These are phyloP conservation scores for Bipolaris sorokiniana DNA, from an alignment of 2,329 filamentous ascomycete species.

Conservation along the genomic window DNA sequence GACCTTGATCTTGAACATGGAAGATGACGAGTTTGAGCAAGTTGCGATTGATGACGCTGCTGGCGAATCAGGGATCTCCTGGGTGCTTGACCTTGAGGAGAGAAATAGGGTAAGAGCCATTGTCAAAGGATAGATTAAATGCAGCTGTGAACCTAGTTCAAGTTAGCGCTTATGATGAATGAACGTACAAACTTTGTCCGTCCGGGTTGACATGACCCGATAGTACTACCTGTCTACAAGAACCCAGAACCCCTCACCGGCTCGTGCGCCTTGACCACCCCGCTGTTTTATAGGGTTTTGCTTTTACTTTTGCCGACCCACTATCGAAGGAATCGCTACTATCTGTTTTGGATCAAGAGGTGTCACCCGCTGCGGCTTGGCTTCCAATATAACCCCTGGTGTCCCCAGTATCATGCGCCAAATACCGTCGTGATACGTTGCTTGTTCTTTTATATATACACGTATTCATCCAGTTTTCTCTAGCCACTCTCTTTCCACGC, in stretches of 20 bases:
- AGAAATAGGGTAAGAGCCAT: constrained; percentile 73
- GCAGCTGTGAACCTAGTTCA: not conserved
- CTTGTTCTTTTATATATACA: not conserved
- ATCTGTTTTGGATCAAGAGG: no score
- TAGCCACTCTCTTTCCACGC: not conserved
- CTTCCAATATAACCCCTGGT: constrained; percentile 5
- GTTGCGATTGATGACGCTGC: constrained; percentile 56
- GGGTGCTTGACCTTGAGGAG: constrained; percentile 76
- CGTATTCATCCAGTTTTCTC: not conserved
- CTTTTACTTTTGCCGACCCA: no score
- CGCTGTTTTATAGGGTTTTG: no score
- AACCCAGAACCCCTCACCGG: not conserved
- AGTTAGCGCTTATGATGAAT: not conserved
- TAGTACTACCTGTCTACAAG: constrained; percentile 24
- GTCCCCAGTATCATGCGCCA: not conserved
- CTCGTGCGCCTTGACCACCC: no score
- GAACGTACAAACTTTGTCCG: no score
- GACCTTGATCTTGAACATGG: constrained; percentile 88
- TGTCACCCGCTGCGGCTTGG: constrained; percentile 17
- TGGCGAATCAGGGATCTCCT: constrained; percentile 67
- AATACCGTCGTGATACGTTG: not conserved
- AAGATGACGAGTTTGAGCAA: constrained; percentile 94
- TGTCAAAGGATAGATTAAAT: constrained; percentile 52
- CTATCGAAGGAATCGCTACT: not conserved
- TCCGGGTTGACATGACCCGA: constrained; percentile 21